Conservation (phyloP, 2,329 filamentous ascomycete genomes). For the Grosmannia serpens region DNA sequence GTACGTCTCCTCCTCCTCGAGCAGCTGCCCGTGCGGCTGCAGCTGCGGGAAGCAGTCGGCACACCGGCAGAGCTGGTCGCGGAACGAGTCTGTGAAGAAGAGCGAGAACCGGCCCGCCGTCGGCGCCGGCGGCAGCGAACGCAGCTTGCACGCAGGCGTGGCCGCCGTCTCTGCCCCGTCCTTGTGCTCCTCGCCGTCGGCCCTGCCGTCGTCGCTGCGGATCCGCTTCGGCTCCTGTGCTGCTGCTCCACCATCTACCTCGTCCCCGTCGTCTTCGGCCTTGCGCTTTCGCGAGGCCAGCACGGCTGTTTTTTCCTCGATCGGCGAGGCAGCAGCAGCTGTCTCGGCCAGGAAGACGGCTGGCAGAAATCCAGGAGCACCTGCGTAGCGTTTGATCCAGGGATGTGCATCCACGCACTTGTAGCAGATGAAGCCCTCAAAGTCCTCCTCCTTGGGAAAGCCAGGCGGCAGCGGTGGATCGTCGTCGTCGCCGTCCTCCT, state of each 20-base stretch:
- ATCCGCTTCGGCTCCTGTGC: conserved; percentile 33
- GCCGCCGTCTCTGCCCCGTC: conserved; percentile 2
- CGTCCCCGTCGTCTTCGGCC: conserved; percentile 38
- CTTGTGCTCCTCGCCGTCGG: conserved; percentile 6
- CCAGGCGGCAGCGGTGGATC: conserved; percentile 65
- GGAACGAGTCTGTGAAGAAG: conserved; percentile 71
- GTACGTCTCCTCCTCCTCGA: conserved; percentile 90
- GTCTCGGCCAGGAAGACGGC: conserved; percentile 45
- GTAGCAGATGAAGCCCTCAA: conserved; percentile 86
- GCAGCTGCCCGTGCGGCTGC: conserved; percentile 61
- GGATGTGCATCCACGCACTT: conserved; percentile 80
- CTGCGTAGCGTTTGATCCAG: conserved; percentile 86
- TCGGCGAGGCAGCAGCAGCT: not conserved
- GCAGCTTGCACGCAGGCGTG: conserved; percentile 42
- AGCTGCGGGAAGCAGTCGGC: conserved; percentile 66
- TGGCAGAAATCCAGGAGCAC: conserved; percentile 64
- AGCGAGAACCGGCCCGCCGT: conserved; percentile 56
- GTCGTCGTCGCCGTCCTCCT: conserved; percentile 37
- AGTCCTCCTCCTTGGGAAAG: conserved; percentile 81
- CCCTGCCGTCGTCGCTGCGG: conserved; percentile 10
- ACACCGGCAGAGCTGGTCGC: conserved; percentile 73
- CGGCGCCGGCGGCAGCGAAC: conserved; percentile 44
- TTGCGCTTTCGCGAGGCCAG: conserved; percentile 52
- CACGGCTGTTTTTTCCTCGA: conserved; percentile 5
- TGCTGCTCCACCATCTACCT: conserved; percentile 14